Evolutionary conservation across 2,329 filamentous ascomycete species (phyloP), one percentile per base, ranked within the genome.

Genomic region (Pestalotiopsis sp.): DNA sequence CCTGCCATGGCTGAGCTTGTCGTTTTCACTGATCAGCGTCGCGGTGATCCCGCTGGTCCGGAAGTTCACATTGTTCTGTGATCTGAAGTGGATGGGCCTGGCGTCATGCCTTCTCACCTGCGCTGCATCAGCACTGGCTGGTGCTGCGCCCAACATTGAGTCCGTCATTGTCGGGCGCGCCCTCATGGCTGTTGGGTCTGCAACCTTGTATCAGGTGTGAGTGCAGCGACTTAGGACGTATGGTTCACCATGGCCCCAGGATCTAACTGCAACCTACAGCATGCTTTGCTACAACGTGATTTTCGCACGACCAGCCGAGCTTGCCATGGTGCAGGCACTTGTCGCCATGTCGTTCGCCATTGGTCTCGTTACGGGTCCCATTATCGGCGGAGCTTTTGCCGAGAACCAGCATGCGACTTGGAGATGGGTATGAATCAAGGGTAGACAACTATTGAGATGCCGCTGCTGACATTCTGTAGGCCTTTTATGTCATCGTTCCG

Each of bases 1-100:
- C 1, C 73, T 82, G 5, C 76, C 79, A 3, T 82, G 80, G 81
- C 74, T 82, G n/a, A 75, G 73, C 30, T 72, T 81, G 13, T 76
- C 75, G 7, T 81, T 80, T 67, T 77, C 76, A 0, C 69, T 78
- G 13, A 76, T 74, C 66, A 76, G 76, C 68, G 75, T 79, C 17
- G 75, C 76, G n/a, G 68, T 73, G 26, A 75, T 80, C 3, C 78
- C 78, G 2, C 68, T 81, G 10, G 76, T 75, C 17, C 75, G 77
- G 58, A 77, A 78, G 65, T 70, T 81, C 7, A 77, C 73, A 14
- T 71, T 76, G 38, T 72, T 78, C 35, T 77, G 77, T 30, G 73
- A 79, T 59, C 72, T 81, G 64, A 76, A 76, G 66, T 66, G 70
- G 11, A 70, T 80, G 26, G 73, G 72, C 22, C 22, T 78, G 6